A percentile compares a stretch with the other conserved stretches of the same genome.
phyloP scores from a whole-genome alignment of 1,139 yeast species.

The Debaryomycetaceae sp. region DNA sequence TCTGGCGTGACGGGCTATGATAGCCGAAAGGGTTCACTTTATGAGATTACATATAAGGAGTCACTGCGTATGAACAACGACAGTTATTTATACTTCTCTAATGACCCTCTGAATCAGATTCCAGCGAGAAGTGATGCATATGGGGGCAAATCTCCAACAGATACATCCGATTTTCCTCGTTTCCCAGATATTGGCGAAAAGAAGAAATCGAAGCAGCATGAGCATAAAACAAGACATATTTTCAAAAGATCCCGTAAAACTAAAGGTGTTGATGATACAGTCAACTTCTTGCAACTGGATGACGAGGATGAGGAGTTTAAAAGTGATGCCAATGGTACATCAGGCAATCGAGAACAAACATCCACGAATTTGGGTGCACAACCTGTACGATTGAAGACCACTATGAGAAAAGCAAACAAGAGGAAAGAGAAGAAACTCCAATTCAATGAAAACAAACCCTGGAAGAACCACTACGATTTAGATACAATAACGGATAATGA shows the following conservation, averaged over 20 bases:
- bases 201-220: slow-evolving; percentile 3
- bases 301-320: slow-evolving; percentile 10
- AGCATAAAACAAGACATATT: slow-evolving; percentile 5
- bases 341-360: slow-evolving; percentile 8
- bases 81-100: not conserved
- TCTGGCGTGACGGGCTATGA: not conserved
- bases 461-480: slow-evolving; percentile 81
- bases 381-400: slow-evolving; percentile 52
- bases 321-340: slow-evolving; percentile 1
- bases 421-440: slow-evolving; percentile 38
- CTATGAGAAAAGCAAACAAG: slow-evolving; percentile 61
- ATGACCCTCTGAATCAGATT: not conserved
- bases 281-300: slow-evolving; percentile 15
- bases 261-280: slow-evolving; percentile 13
- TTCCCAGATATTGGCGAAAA: slow-evolving; percentile 22
- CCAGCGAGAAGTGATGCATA: not conserved
- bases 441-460: slow-evolving; percentile 89
- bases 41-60: not conserved
- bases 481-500: slow-evolving; percentile 65
- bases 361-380: slow-evolving; percentile 16
- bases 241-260: slow-evolving; percentile 15
- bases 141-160: not conserved
- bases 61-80: not conserved
- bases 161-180: slow-evolving; percentile 18
- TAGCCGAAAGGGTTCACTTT: not conserved